Evolutionary conservation across 345 rosid species (phyloP).

Genomic region (Diplotaxis tenuifolia): DNA sequence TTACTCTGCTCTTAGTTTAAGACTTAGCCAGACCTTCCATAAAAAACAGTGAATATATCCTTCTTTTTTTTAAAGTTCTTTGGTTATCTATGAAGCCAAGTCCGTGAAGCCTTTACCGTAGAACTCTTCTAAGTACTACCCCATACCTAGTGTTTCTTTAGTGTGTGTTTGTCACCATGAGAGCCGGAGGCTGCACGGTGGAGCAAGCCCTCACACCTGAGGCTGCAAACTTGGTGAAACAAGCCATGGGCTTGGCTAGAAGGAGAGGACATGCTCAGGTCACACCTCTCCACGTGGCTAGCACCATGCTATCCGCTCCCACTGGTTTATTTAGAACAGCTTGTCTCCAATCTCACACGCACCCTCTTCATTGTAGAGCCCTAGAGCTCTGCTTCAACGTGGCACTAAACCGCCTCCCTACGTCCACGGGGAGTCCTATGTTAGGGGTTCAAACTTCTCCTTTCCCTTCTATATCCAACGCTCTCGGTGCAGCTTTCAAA

Average conservation of each 20-base stretch:
- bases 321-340: slow-evolving; percentile 78
- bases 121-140: slow-evolving; percentile 12
- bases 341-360: slow-evolving; percentile 91
- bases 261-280: slow-evolving; percentile 95
- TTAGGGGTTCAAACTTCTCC: slow-evolving; percentile 54
- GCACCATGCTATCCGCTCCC: slow-evolving; percentile 76
- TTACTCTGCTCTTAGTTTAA: slow-evolving; percentile 20
- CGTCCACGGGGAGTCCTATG: slow-evolving; percentile 64
- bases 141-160: slow-evolving; percentile 9
- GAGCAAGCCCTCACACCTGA: slow-evolving; percentile 80
- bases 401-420: slow-evolving; percentile 91
- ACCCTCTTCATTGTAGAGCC: slow-evolving; percentile 94
- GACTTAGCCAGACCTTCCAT: slow-evolving; percentile 11
- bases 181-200: slow-evolving; percentile 84
- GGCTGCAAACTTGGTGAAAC: slow-evolving; percentile 72
- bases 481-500: slow-evolving; percentile 94
- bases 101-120: slow-evolving; percentile 29
- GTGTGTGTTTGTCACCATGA: slow-evolving; percentile 44
- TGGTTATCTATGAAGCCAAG: slow-evolving; percentile 23
- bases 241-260: slow-evolving; percentile 71
- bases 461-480: slow-evolving; percentile 82
- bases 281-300: slow-evolving; percentile 93
- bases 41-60: slow-evolving; percentile 6
- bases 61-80: slow-evolving; percentile 12
- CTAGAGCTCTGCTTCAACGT: slow-evolving; percentile 97